Base-by-base conservation (phyloP, 2,329 filamentous ascomycete genomes). In the Bretziella fagacearum region DNA sequence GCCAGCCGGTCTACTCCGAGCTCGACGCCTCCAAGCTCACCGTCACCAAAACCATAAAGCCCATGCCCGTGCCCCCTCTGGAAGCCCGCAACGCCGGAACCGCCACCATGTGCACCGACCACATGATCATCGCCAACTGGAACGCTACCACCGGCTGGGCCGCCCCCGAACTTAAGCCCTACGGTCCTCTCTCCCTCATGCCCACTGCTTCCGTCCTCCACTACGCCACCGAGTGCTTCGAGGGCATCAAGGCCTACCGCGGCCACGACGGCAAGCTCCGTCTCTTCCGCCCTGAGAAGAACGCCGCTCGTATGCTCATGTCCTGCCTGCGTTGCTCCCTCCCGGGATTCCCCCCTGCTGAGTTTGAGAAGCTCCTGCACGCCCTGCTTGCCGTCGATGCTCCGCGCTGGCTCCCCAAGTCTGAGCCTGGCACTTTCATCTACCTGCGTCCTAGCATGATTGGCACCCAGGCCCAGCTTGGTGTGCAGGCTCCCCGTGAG, bases 171-270 rank as follows among this genome's bases (percentile, higher is more conserved):
- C 71, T 93, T 50, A 74, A 76, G 59, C 81, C 84, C 22, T 91
- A 84, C 62, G 81, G 82, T 0, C 80, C 83, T 8, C 65, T 93
- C 46, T 71, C 71, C 52, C 75, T 93, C 56, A 81, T 84, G 66
- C 85, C 85, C 29, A 87, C 81, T 3, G 83, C 84, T 11, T 83
- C 78, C 3, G 77, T 79, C 52, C 71, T 93, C 51, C 85, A 93
- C 69, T 93, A 93, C 63, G 85, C 84, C 8, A 93, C 84, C 41
- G 81, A 89, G 63, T 93, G 85, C 62, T 93, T 93, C 65, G 85
- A 93, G 64, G 85, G 85, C 10, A 64, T 73, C 56, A 93, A 93
- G 64, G 74, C 77, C 44, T 93, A 85, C 69, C 78, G 85, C 44
- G 85, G 85, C 48, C 72, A 72, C 54, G 81, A 89, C 60, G 79